phyloP scores from a whole-genome alignment of 2,329 filamentous ascomycete genomes.

The Monosporascus ibericus region DNA sequence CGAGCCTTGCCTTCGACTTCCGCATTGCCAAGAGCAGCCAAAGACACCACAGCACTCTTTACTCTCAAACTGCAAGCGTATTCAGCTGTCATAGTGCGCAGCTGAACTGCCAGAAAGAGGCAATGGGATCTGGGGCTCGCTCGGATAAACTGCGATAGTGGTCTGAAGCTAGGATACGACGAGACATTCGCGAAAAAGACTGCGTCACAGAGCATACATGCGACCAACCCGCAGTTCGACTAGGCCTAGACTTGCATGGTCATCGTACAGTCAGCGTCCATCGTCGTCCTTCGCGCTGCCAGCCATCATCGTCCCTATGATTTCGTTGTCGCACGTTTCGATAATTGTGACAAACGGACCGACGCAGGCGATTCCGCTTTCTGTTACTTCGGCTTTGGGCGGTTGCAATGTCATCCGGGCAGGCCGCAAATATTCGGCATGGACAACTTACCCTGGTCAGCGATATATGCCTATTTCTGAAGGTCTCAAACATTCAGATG shows the following conservation, averaged over 20 bases:
- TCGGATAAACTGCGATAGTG: background rate
- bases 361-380: background rate
- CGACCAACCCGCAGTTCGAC: background rate
- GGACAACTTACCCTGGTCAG: background rate
- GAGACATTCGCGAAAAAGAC: background rate
- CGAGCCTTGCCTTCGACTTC: background rate
- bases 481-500: background rate
- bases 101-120: background rate
- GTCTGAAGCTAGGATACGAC: background rate
- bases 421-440: background rate
- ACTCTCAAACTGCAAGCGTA: background rate
- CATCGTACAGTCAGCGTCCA: background rate
- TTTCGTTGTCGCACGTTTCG: background rate
- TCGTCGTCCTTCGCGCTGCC: background rate
- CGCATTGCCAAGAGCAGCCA: background rate
- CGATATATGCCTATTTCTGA: background rate
- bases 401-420: background rate
- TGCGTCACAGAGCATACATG: background rate
- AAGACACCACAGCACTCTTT: background rate
- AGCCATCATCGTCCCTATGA: background rate
- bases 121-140: background rate
- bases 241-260: background rate
- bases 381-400: background rate
- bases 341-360: background rate
- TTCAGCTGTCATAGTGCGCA: background rate